These are phyloP conservation scores for Boletus eberwhitei DNA, from an alignment of 768 basidiomycete species.

Conservation along the genomic window DNA sequence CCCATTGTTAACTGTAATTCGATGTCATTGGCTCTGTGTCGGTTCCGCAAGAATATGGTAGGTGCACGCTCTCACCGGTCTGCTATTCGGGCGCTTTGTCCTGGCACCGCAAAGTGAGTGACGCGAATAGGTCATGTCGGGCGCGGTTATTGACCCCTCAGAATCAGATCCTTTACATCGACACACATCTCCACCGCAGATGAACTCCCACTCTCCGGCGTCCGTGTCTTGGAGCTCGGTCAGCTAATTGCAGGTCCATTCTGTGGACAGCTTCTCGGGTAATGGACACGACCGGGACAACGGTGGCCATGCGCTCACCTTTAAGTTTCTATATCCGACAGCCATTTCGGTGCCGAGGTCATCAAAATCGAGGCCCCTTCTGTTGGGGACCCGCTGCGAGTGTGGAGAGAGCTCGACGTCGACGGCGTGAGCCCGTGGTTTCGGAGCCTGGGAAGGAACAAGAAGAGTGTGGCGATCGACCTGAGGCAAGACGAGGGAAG, in stretches of 20 bases:
- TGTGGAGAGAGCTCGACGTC: constrained; percentile 68
- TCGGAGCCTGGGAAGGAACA: constrained; percentile 66
- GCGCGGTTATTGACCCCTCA: neutral
- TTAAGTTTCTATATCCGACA: constrained; percentile 20
- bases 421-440: constrained; percentile 77
- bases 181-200: neutral
- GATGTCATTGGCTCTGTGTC: neutral
- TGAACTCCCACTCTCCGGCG: constrained; percentile 56
- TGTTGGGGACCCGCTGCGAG: constrained; percentile 62
- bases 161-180: constrained; percentile 13
- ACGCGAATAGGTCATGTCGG: neutral
- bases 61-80: neutral
- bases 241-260: constrained; percentile 74
- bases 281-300: constrained; percentile 12
- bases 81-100: neutral
- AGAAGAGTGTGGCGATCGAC: constrained; percentile 71
- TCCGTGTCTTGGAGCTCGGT: constrained; percentile 66
- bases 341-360: constrained; percentile 70
- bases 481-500: constrained; percentile 56
- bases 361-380: constrained; percentile 69
- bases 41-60: neutral
- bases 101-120: constrained; percentile 2
- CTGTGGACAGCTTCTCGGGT: constrained; percentile 71
- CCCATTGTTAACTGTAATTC: neutral
- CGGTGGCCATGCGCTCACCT: neutral